A percentile compares a stretch with the other conserved stretches of the same genome.
These are phyloP conservation scores for Russula vinacea DNA, from an alignment of 768 basidiomycete genomes.

Conservation along the genomic window DNA sequence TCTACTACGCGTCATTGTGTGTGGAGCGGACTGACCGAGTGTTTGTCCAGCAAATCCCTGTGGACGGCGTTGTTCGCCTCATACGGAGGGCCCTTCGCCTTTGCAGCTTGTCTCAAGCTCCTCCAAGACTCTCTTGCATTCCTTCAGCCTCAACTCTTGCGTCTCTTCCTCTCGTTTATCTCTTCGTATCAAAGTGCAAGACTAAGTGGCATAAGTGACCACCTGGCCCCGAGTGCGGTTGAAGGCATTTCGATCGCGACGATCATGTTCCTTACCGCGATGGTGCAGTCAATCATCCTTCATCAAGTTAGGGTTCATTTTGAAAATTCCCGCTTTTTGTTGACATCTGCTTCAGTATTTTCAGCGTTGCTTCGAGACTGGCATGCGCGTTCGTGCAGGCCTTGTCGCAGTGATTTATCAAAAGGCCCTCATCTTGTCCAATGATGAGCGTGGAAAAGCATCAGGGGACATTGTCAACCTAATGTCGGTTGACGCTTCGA, in stretches of 20 bases:
- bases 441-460: slow-evolving; percentile 75
- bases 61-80: slow-evolving; percentile 72
- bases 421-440: slow-evolving; percentile 82
- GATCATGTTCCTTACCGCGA: slow-evolving; percentile 76
- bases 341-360: slow-evolving; percentile 58
- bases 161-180: slow-evolving; percentile 77
- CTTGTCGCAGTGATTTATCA: slow-evolving; percentile 82
- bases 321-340: background rate
- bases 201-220: slow-evolving; percentile 34
- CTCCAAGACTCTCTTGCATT: slow-evolving; percentile 79
- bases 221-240: slow-evolving; percentile 39
- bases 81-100: slow-evolving; percentile 72
- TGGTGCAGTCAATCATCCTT: slow-evolving; percentile 73
- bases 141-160: slow-evolving; percentile 82
- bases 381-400: slow-evolving; percentile 92
- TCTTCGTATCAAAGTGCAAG: slow-evolving; percentile 63
- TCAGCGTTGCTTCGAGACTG: slow-evolving; percentile 76
- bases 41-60: slow-evolving; percentile 52
- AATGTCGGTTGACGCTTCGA: slow-evolving; percentile 82
- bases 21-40: background rate
- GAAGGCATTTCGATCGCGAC: slow-evolving; percentile 75
- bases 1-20: background rate
- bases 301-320: slow-evolving; percentile 57
- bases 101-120: slow-evolving; percentile 66
- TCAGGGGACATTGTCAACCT: slow-evolving; percentile 93